Base-by-base conservation (phyloP, 116 monocot species). In the Papilionanthe hybrid region DNA sequence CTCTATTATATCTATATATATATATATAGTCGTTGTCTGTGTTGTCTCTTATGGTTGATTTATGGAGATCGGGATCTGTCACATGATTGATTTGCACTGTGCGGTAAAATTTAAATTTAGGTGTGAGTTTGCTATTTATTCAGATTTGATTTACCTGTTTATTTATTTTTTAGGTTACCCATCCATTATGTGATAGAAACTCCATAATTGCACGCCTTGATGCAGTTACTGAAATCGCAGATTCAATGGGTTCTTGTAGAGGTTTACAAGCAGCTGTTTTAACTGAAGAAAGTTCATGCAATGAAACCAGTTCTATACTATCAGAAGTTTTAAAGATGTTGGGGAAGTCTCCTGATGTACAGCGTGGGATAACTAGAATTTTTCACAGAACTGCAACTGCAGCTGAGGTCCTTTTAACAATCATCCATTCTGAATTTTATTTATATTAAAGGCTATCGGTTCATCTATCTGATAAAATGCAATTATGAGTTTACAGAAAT, bases 361-460 rank as follows among this genome's bases (percentile, higher is more conserved):
- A 99, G 45, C 91, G 95, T 72, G 99, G 99, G 87, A 86, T 99
- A 77, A 87, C 93, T 73, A 93, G 95, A 89, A 92, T 99, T 80
- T 93, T 95, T 77, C 90, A 99, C 72, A 83, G 81, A 74, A 95
- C 93, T 81, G 89, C 93, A 37, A 93, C 87, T 76, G 67, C 91
- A 76, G 8, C 84, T 42, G 99, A 99, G 95, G 99, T 95, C 80
- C 22, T 81, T 69, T 37, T 32, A 17, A 5, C 37, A 25, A 37
- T 69, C 69, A 69, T 69, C 69, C 27, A 4, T 69, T 69, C 69
- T 69, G 15, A 69, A 63, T 63, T 18, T 29, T 15, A 65, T 65
- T 27, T 27, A 69, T 69, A 32, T 69, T 37, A 13, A 37, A 17
- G 69, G 69, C 5, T 4, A 37, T 15, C 13, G 32, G 69, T 29